Conservation (phyloP, 2,329 filamentous ascomycete species). For the Neonectria ditissima region DNA sequence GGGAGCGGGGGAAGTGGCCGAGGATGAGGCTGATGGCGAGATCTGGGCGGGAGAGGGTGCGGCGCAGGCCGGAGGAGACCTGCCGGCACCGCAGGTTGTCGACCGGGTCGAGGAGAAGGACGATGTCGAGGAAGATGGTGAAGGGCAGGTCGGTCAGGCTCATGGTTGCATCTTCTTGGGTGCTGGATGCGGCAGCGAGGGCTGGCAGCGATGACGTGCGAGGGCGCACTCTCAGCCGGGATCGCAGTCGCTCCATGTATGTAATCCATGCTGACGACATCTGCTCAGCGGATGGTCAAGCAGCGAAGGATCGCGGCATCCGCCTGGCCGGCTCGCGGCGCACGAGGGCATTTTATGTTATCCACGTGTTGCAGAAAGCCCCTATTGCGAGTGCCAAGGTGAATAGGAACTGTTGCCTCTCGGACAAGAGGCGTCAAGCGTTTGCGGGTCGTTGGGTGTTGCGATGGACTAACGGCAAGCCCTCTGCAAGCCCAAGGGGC, state of each 20-base stretch:
- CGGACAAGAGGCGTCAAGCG: background rate
- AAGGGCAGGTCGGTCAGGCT: slow-evolving; percentile 63
- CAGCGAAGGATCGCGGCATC: background rate
- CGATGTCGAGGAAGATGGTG: slow-evolving; percentile 68
- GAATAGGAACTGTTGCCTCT: background rate
- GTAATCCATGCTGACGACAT: slow-evolving; percentile 20
- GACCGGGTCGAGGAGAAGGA: slow-evolving; percentile 59
- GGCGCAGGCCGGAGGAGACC: slow-evolving; percentile 62
- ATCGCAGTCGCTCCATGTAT: slow-evolving; percentile 13
- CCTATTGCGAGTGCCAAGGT: background rate
- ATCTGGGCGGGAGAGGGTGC: slow-evolving; percentile 61
- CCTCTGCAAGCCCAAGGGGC: background rate
- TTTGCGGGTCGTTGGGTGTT: background rate
- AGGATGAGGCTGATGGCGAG: slow-evolving; percentile 62
- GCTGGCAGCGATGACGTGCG: slow-evolving; percentile 8
- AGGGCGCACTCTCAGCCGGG: slow-evolving; percentile 15
- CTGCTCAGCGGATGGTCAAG: background rate
- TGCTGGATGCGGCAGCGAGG: slow-evolving; percentile 10
- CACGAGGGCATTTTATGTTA: background rate
- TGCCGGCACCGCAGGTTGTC: slow-evolving; percentile 65
- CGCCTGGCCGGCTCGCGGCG: background rate
- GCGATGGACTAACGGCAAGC: background rate
- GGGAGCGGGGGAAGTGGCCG: slow-evolving; percentile 63
- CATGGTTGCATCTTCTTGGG: slow-evolving; percentile 35
- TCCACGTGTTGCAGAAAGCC: background rate